Conservation (phyloP, 2,329 filamentous ascomycete genomes). For the Pestalotiopsis sp. region DNA sequence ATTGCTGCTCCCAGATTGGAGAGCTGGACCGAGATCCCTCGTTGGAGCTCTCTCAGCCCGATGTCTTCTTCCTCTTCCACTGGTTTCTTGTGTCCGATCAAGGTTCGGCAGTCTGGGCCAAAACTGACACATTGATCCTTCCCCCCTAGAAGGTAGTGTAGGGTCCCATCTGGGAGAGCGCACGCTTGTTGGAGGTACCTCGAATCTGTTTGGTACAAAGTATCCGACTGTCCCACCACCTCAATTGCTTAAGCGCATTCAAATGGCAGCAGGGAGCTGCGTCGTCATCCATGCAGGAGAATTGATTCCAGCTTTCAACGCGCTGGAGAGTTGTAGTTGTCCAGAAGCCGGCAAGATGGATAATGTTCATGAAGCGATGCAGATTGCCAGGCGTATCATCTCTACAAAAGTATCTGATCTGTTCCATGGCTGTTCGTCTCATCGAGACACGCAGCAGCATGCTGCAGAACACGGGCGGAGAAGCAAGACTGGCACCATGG, state of each 20-base stretch:
- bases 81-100: not conserved
- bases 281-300: conserved; percentile 1
- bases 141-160: not conserved
- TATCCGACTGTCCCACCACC: not conserved
- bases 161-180: not conserved
- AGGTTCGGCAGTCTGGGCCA: conserved; percentile 8
- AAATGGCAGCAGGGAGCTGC: not conserved
- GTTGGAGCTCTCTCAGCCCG: not conserved
- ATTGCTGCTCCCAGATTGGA: not conserved
- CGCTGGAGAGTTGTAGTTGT: not conserved
- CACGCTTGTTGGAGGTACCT: not conserved
- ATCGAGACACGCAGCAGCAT: not conserved
- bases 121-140: conserved; percentile 10
- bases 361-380: not conserved
- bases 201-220: conserved; percentile 1
- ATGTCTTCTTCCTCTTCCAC: not conserved
- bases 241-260: not conserved
- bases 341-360: not conserved
- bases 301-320: not conserved
- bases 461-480: not conserved
- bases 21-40: not conserved
- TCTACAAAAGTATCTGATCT: not conserved
- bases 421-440: not conserved
- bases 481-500: not conserved
- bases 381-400: not conserved